phyloP scores from a whole-genome alignment of 768 basidiomycete genomes.

The Rhizopogon salebrosus region DNA sequence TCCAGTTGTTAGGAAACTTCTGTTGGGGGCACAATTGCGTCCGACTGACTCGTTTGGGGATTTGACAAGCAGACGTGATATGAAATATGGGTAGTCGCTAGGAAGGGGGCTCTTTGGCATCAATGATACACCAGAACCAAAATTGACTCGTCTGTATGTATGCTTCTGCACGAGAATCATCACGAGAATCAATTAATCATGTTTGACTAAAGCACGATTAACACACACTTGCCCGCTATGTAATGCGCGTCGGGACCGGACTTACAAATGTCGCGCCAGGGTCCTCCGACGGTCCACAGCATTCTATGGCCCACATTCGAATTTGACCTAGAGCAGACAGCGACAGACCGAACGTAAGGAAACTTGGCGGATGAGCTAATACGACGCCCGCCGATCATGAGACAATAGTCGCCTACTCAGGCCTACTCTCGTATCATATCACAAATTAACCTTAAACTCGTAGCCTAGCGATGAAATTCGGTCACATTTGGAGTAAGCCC shows the following conservation, averaged over 20 bases:
- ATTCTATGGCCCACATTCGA: not conserved
- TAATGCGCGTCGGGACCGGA: not conserved
- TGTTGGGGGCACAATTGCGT: not conserved
- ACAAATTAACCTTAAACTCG: not conserved
- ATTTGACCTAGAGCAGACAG: not conserved
- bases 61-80: not conserved
- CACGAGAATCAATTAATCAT: too few species aligned
- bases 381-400: not conserved
- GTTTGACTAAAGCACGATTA: not conserved
- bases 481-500: not conserved
- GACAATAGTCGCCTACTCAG: not conserved
- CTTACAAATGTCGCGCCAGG: not conserved
- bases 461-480: not conserved
- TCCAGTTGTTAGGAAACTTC: not conserved
- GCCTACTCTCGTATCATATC: constrained; percentile 1
- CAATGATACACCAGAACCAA: too few species aligned
- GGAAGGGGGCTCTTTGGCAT: not conserved
- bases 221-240: not conserved
- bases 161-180: too few species aligned
- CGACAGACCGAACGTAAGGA: not conserved
- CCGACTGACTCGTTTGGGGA: not conserved
- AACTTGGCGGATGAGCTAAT: not conserved
- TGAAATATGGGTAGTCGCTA: not conserved
- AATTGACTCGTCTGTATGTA: too few species aligned
- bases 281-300: not conserved